Evolutionary conservation across 2,329 filamentous ascomycete genomes (phyloP), one percentile per base, ranked within the genome.

Genomic region (Ophiocordyceps camponoti-saundersi): DNA sequence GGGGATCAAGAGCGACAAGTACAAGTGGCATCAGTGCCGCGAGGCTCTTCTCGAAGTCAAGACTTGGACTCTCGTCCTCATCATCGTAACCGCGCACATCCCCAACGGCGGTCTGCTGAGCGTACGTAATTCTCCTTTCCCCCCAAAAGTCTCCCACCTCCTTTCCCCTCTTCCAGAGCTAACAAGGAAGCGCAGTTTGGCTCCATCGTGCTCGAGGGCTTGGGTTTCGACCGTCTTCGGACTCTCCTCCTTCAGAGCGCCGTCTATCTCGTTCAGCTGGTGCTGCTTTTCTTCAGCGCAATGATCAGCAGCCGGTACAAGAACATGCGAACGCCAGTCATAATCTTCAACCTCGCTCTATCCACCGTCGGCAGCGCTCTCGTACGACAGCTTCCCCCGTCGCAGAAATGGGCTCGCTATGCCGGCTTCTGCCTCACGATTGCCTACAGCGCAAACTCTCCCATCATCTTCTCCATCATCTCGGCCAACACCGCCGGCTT

Each of bases 401-500:
- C 50, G 0, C 23, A 53, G 18, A 51, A 51, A 30, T 58, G 56
- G 53, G 50, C 51, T 12, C 56, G 58, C 1, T 58, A 56, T 30
- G 50, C 52, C n/a, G 59, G 56, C 13, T 53, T 54, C 42, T 55
- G 56, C 16, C 43, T 82, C 77, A 65, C 79, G 69, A 72, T 74
- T 70, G 8, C 73, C 68, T 2, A 68, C 72, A 54, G 73, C 66
- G 53, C 50, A 34, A 54, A 53, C 36, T 55, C 59, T 42, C 55
- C 59, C 16, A 63, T 80, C 32, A 61, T 69, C 43, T 66, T 80
- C 59, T 72, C 72, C 11, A 67, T 80, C 61, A 65, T 76, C 32
- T 70, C 70, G 1, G 66, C 73, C 6, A 81, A 81, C 53, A 64
- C 79, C 30, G 76, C 70, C 20, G 78, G 77, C 1, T 74, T 78